Evolutionary conservation across 345 rosid species (phyloP).

Genomic region (Microcos paniculata): DNA sequence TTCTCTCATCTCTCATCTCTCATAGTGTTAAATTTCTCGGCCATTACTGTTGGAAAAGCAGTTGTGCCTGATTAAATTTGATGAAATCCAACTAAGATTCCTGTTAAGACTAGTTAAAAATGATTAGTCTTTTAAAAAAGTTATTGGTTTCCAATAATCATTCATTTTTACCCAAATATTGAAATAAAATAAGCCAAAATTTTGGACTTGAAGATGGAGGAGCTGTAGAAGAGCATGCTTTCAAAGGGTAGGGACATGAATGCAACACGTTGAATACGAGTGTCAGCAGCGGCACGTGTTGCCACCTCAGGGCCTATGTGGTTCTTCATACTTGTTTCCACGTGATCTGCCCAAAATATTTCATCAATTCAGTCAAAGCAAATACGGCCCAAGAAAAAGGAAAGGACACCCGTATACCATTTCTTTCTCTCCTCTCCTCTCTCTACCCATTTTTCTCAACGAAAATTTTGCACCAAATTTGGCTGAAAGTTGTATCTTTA

Average conservation of each 20-base stretch:
- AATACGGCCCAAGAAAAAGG: neutral
- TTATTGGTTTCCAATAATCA: no score
- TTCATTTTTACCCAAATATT: no score
- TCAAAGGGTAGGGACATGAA: constrained; percentile 4
- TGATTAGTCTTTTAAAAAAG: no score
- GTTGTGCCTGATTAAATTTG: no score
- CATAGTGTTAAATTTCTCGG: no score
- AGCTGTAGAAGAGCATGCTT: constrained; percentile 9
- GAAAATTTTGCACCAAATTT: neutral
- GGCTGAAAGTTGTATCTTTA: neutral
- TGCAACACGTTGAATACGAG: constrained; percentile 10
- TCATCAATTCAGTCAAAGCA: neutral
- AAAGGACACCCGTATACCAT: neutral
- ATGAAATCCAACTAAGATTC: no score
- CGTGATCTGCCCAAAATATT: neutral
- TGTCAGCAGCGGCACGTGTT: constrained; percentile 30
- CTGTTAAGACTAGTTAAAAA: no score
- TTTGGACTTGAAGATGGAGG: neutral
- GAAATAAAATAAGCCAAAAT: no score
- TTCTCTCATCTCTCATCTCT: no score
- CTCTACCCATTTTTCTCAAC: neutral
- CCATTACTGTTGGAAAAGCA: no score
- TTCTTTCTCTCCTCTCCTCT: neutral
- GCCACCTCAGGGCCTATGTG: neutral
- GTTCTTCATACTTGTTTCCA: constrained; percentile 15